Evolutionary conservation across 306 rosid species (phyloP).

Genomic region (Quercus glauca): DNA sequence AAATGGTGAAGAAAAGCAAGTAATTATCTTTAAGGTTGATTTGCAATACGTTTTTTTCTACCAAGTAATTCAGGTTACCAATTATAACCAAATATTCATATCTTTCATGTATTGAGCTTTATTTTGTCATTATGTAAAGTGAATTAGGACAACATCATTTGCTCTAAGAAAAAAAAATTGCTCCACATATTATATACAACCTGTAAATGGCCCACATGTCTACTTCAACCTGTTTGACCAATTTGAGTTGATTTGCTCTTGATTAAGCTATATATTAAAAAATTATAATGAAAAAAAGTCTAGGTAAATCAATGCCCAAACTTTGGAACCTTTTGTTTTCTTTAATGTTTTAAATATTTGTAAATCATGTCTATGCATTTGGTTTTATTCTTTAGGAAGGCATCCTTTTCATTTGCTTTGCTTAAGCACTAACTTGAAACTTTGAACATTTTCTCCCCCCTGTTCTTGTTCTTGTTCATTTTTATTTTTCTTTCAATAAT

Average conservation of each 20-base stretch:
- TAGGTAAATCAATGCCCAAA: background rate
- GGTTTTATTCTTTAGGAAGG: too few species aligned
- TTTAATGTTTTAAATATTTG: background rate
- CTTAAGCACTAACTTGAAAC: too few species aligned
- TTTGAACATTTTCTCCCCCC: too few species aligned
- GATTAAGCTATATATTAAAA: background rate
- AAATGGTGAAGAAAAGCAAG: conserved; percentile 22
- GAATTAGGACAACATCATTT: conserved; percentile 59
- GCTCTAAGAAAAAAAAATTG: conserved; percentile 32
- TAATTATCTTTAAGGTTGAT: conserved; percentile 22
- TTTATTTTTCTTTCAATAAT: too few species aligned
- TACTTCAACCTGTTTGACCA: conserved; percentile 54
- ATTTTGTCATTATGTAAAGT: conserved; percentile 23
- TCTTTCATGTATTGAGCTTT: conserved; percentile 26
- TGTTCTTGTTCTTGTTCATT: too few species aligned
- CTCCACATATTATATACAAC: conserved; percentile 2
- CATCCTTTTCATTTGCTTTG: too few species aligned
- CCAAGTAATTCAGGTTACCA: conserved; percentile 23
- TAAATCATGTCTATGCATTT: too few species aligned
- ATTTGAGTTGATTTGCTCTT: conserved; percentile 11
- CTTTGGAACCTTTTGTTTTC: background rate
- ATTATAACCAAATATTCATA: conserved; percentile 12
- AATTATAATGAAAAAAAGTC: too few species aligned
- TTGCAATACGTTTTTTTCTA: conserved; percentile 9
- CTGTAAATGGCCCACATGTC: conserved; percentile 39